A percentile compares a stretch with the other conserved stretches of the same genome.
Evolutionary conservation across 106 monocot species (phyloP).

Genomic region (Phalaenopsis aphrodite): DNA sequence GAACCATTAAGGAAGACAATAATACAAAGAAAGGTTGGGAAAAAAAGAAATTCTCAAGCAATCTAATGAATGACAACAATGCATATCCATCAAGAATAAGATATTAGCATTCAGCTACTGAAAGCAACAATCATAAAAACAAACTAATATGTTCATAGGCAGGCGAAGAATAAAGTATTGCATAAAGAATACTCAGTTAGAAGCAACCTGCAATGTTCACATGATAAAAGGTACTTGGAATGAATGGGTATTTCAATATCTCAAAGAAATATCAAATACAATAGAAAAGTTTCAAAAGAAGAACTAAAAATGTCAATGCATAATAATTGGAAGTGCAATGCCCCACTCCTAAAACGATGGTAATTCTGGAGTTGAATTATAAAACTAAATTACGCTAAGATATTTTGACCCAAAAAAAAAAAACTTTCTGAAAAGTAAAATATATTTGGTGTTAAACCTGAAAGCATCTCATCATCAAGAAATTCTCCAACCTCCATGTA

Average conservation of each 20-base stretch:
- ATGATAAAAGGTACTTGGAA: not conserved
- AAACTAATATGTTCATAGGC: not conserved
- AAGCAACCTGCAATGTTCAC: not conserved
- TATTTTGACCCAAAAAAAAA: not conserved
- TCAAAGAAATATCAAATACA: not conserved
- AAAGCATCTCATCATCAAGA: no score
- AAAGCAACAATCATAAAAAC: not conserved
- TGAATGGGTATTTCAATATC: not conserved
- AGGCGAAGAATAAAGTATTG: not conserved
- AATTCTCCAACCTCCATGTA: not conserved
- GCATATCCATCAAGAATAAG: not conserved
- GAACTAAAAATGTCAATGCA: not conserved
- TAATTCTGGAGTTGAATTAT: not conserved
- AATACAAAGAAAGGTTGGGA: not conserved
- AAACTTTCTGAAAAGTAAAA: not conserved
- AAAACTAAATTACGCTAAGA: not conserved
- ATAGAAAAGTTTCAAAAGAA: not conserved
- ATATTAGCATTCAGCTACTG: not conserved
- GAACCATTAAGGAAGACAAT: constrained; percentile 28
- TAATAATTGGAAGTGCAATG: not conserved
- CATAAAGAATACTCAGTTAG: not conserved
- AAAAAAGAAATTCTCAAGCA: not conserved
- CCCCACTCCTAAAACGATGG: not conserved
- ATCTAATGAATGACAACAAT: not conserved
- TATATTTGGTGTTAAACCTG: no score